phyloP scores from a whole-genome alignment of 2,329 filamentous ascomycete genomes.

The Reticulascus tulasneorum region DNA sequence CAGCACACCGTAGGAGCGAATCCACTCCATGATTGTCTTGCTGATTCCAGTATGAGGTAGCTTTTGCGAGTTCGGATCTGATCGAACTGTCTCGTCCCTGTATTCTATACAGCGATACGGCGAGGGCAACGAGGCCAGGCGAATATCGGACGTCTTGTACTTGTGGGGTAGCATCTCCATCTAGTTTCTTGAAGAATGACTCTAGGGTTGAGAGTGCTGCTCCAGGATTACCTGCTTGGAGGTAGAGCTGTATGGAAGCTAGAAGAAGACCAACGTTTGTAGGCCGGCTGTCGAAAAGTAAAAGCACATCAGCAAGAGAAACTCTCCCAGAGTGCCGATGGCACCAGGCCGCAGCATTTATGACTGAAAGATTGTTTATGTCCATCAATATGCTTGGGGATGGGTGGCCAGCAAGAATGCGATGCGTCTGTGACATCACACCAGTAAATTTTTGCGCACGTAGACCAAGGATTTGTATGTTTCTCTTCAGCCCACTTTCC shows the following conservation, averaged over 20 bases:
- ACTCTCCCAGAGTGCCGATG: slow-evolving; percentile 50
- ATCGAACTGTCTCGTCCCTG: slow-evolving; percentile 71
- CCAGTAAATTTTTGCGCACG: slow-evolving; percentile 65
- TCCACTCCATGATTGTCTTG: slow-evolving; percentile 43
- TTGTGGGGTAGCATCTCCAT: slow-evolving; percentile 58
- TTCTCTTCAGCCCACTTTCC: slow-evolving; percentile 46
- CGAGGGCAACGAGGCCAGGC: slow-evolving; percentile 77
- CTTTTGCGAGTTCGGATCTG: slow-evolving; percentile 70
- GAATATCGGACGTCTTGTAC: slow-evolving; percentile 78
- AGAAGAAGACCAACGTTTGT: slow-evolving; percentile 77
- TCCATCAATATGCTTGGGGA: slow-evolving; percentile 24
- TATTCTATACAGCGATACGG: slow-evolving; percentile 72
- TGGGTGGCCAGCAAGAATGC: slow-evolving; percentile 29
- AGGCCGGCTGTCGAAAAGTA: slow-evolving; percentile 68
- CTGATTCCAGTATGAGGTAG: slow-evolving; percentile 75
- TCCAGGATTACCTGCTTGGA: slow-evolving; percentile 65
- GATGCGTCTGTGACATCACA: slow-evolving; percentile 45
- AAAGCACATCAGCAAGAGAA: slow-evolving; percentile 65
- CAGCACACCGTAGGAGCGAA: slow-evolving; percentile 77
- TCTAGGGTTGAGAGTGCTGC: slow-evolving; percentile 75
- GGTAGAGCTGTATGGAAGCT: slow-evolving; percentile 77
- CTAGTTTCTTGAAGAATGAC: slow-evolving; percentile 68
- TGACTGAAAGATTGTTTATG: slow-evolving; percentile 40
- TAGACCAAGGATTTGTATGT: slow-evolving; percentile 61
- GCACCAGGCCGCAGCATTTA: slow-evolving; percentile 63